A percentile compares a stretch with the other conserved stretches of the same genome.
Evolutionary conservation across 306 rosid species (phyloP).

Genomic region (Quercus aquifolioides): DNA sequence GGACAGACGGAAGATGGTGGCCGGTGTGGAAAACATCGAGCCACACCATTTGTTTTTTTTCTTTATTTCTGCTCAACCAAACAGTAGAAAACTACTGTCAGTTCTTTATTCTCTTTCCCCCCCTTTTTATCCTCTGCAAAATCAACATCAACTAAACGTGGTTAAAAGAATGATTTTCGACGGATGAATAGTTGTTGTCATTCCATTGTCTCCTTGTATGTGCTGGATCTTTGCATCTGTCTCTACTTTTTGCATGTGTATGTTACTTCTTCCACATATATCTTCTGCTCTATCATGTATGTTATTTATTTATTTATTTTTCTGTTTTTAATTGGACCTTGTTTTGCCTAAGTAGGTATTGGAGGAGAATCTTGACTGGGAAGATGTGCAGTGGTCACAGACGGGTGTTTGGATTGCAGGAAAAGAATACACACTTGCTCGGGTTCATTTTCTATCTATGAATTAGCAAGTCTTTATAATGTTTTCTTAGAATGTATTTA

Average conservation of each 20-base stretch:
- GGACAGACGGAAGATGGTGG: too few relatives aligned
- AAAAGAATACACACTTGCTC: constrained; percentile 85
- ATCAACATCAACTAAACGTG: too few relatives aligned
- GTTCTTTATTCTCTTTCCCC: too few relatives aligned
- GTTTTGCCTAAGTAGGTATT: constrained; percentile 51
- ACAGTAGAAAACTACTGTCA: too few relatives aligned
- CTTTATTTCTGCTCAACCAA: too few relatives aligned
- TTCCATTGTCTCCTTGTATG: neutral
- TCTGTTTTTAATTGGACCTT: neutral
- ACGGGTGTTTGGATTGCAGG: constrained; percentile 96
- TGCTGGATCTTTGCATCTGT: neutral
- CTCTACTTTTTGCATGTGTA: neutral
- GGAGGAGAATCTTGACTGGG: constrained; percentile 95
- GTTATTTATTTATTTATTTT: too few relatives aligned
- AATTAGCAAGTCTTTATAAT: constrained; percentile 35
- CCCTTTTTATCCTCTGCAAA: too few relatives aligned
- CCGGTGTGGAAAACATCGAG: too few relatives aligned
- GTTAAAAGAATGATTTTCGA: neutral
- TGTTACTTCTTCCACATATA: neutral
- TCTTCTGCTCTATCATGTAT: neutral
- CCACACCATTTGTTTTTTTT: too few relatives aligned
- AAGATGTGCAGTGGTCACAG: constrained; percentile 97
- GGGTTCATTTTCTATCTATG: constrained; percentile 84
- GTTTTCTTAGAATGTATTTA: neutral
- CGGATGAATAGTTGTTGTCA: too few relatives aligned